Base-by-base conservation (phyloP, 768 basidiomycete genomes). In the Lepiota venenata region DNA sequence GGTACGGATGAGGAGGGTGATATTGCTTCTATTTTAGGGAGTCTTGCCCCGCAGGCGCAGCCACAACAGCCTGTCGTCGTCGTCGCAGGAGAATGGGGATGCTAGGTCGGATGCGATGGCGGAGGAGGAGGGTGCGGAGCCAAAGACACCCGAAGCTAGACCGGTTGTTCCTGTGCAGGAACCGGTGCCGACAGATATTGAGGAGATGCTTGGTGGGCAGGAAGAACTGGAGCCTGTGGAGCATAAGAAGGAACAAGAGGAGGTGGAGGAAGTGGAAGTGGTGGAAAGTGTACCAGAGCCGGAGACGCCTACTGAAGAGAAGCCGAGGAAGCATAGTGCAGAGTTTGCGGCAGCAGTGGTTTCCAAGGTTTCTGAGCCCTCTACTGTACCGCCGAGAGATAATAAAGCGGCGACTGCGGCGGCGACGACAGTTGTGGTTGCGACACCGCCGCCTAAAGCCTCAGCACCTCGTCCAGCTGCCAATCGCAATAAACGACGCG, bases 131-230 rank as follows among this genome's bases (percentile, higher is more conserved):
- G 66, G 64, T 25, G 70, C 64, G 20, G 88, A 88, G 63, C 86
- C 87, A 8, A 85, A 86, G 74, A 88, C 88, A 11, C 89, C 88
- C 3, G 89, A 91, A 69, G 86, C 87, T 18, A 75, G 83, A 12
- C 73, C 71, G 18, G 68, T 62, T 51, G 43, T 50, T 27, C 49
- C 56, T 4, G 20, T 37, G 39, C n/a, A n/a, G n/a, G 37, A 44
- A 32, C 53, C n/a, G 38, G 45, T 42, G 40, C 44, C 44, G 41
- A 47, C 43, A 56, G 36, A 44, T 39, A 50, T 50, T 37, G 50
- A 55, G 20, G 45, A 43, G 16, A 54, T 58, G 18, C 36, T 59
- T 39, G 32, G 50, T 39, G 32, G 50, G 35, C 51, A 63, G 18
- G 57, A 40, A 7, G 36, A 51, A 18, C 32, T 39, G n/a, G 35